phyloP scores from a whole-genome alignment of 148 eudicot species.

The Mesembryanthemum crystallinum region DNA sequence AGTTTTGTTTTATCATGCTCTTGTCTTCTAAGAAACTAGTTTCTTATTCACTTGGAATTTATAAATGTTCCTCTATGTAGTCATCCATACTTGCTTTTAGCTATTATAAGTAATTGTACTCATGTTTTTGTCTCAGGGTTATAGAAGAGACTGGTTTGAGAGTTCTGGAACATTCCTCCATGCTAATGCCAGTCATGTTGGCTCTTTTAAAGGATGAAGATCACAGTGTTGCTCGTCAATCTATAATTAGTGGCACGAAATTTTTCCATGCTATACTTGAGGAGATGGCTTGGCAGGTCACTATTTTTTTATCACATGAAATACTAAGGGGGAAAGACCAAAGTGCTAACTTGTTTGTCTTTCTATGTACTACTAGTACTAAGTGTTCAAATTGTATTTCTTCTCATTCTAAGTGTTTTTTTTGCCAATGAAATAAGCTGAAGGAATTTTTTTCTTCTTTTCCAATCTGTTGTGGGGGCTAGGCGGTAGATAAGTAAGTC shows the following conservation, averaged over 20 bases:
- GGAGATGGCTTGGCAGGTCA: slow-evolving; percentile 76
- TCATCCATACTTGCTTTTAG: neutral
- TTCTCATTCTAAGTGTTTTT: neutral
- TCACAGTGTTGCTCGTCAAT: slow-evolving; percentile 52
- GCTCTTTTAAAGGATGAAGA: slow-evolving; percentile 51
- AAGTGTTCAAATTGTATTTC: neutral
- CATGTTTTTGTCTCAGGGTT: slow-evolving; percentile 39
- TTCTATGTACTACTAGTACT: neutral
- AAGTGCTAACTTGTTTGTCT: neutral
- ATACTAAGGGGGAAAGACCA: neutral
- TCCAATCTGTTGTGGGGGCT: neutral
- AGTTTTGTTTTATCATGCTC: neutral
- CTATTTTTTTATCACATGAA: slow-evolving; percentile 6
- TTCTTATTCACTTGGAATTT: neutral
- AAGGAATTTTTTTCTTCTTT: neutral
- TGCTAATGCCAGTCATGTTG: slow-evolving; percentile 57
- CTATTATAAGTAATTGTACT: neutral
- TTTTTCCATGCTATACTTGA: slow-evolving; percentile 58
- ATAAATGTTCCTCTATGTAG: neutral
- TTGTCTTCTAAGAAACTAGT: neutral
- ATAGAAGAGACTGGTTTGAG: slow-evolving; percentile 68
- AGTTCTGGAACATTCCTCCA: slow-evolving; percentile 50
- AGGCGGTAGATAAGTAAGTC: neutral
- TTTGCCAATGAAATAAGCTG: neutral
- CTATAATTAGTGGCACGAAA: slow-evolving; percentile 61